Conservation (phyloP, 2,329 filamentous ascomycete genomes). For the Aureobasidium sp. region DNA sequence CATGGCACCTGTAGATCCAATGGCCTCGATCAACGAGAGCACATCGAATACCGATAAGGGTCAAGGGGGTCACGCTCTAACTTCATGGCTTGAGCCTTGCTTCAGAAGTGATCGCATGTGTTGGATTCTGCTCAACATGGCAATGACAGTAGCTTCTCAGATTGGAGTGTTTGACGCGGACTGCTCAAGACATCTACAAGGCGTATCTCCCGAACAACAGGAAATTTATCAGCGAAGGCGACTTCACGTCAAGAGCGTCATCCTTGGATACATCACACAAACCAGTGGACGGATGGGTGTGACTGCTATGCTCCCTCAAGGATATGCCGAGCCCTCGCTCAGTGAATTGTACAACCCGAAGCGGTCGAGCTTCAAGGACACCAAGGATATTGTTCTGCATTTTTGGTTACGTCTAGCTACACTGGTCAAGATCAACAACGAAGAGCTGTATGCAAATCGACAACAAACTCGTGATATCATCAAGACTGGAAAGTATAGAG, state of each 20-base stretch:
- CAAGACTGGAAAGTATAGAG: constrained; percentile 75
- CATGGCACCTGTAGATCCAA: constrained; percentile 62
- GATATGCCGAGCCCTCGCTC: constrained; percentile 31
- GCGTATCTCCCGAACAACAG: constrained; percentile 50
- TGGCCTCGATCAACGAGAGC: constrained; percentile 55
- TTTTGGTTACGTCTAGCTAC: constrained; percentile 93
- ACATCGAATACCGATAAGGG: constrained; percentile 40
- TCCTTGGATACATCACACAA: constrained; percentile 87
- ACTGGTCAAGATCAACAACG: constrained; percentile 85
- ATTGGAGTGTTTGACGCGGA: constrained; percentile 92
- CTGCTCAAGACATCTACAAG: constrained; percentile 41
- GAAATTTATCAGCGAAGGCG: constrained; percentile 70
- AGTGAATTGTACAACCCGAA: constrained; percentile 26
- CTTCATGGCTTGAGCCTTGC: constrained; percentile 92
- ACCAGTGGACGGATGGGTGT: constrained; percentile 87
- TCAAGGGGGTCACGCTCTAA: constrained; percentile 77
- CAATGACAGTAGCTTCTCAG: constrained; percentile 83
- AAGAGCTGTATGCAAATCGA: constrained; percentile 78
- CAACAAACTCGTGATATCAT: constrained; percentile 86
- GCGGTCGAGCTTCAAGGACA: constrained; percentile 11
- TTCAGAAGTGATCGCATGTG: constrained; percentile 91
- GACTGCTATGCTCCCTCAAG: constrained; percentile 78
- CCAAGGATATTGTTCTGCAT: constrained; percentile 56
- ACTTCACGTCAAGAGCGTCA: constrained; percentile 72
- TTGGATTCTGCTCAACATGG: constrained; percentile 93